phyloP scores from a whole-genome alignment of 306 rosid genomes.

The Cicer yamashitae region DNA sequence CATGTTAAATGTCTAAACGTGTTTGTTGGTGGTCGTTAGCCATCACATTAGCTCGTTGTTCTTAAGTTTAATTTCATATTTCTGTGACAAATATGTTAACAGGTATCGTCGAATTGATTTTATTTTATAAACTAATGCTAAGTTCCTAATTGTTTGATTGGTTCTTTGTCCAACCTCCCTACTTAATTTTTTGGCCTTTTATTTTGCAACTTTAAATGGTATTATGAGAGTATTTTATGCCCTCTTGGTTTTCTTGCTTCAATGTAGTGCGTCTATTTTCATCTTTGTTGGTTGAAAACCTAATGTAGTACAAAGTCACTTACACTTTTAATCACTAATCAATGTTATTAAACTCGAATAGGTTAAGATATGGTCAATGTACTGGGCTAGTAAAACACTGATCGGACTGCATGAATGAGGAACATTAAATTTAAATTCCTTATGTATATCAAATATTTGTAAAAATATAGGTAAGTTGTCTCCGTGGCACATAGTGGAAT shows the following conservation, averaged over 20 bases:
- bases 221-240: not conserved
- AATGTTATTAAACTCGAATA: too few relatives aligned
- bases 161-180: not conserved
- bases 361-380: too few relatives aligned
- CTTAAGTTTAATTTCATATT: not conserved
- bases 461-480: too few relatives aligned
- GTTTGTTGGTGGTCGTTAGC: not conserved
- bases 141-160: constrained; percentile 1
- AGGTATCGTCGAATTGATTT: not conserved
- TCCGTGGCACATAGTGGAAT: too few relatives aligned
- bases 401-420: too few relatives aligned
- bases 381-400: too few relatives aligned
- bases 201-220: not conserved
- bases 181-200: not conserved
- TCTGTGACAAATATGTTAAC: not conserved
- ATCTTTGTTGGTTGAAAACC: not conserved
- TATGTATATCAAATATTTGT: too few relatives aligned
- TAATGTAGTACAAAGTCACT: not conserved
- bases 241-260: constrained; percentile 19
- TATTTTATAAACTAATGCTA: not conserved
- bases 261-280: not conserved
- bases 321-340: too few relatives aligned
- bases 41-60: not conserved
- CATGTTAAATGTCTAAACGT: not conserved
- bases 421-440: too few relatives aligned